Conservation (phyloP, 164 flowering plant genomes). For the Sextonia rubra region DNA sequence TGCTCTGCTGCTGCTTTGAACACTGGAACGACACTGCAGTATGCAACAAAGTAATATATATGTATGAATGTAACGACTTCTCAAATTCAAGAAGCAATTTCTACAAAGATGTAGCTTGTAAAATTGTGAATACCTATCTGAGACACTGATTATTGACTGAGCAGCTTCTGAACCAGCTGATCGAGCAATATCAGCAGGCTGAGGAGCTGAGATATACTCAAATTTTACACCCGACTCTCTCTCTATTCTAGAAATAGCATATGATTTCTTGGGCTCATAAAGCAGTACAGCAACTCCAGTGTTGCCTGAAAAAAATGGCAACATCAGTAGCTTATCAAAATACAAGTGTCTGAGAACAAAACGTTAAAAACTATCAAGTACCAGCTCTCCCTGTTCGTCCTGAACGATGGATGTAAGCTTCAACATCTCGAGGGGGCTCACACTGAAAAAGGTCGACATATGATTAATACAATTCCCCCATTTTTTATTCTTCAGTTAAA, state of each 20-base stretch:
- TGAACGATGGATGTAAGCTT: constrained; percentile 97
- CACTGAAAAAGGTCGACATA: constrained; percentile 40
- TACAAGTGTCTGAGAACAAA: constrained; percentile 1
- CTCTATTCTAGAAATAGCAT: constrained; percentile 56
- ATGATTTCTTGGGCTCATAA: constrained; percentile 77
- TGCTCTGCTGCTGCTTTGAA: constrained; percentile 84
- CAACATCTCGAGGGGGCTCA: constrained; percentile 98
- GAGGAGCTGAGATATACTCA: constrained; percentile 84
- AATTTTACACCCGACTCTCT: constrained; percentile 92
- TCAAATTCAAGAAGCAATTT: neutral
- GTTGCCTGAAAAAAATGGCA: constrained; percentile 41
- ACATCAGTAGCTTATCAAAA: constrained; percentile 1
- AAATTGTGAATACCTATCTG: constrained; percentile 59
- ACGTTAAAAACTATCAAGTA: constrained; percentile 12
- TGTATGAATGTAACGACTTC: neutral
- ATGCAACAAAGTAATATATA: neutral
- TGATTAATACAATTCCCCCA: neutral
- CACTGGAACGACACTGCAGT: constrained; percentile 85
- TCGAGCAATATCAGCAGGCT: constrained; percentile 81
- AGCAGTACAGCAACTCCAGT: constrained; percentile 93
- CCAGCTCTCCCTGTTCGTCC: constrained; percentile 99
- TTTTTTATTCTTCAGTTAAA: too few species aligned
- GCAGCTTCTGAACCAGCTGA: constrained; percentile 79
- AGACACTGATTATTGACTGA: constrained; percentile 49
- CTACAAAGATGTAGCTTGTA: neutral